Conservation (phyloP, 768 basidiomycete species). For the Kwoniella sp. region DNA sequence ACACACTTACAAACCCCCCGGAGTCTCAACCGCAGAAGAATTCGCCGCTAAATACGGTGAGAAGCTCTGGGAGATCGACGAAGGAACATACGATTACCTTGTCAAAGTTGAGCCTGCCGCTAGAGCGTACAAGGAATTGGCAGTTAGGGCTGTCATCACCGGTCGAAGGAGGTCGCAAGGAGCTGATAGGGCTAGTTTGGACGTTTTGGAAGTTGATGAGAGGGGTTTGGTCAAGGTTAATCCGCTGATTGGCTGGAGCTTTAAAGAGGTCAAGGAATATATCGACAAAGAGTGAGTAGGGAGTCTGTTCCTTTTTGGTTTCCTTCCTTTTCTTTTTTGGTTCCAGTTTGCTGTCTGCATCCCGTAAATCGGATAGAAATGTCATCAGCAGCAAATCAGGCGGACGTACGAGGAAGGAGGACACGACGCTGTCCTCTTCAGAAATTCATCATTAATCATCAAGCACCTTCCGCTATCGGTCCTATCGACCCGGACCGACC, state of each 20-base stretch:
- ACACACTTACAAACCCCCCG: conserved; percentile 76
- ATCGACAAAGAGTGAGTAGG: conserved; percentile 68
- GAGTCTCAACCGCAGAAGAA: conserved; percentile 65
- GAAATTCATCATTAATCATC: no score
- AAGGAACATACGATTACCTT: conserved; percentile 81
- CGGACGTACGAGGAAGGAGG: no score
- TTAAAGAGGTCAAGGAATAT: conserved; percentile 80
- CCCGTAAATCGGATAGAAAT: no score
- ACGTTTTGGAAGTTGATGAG: conserved; percentile 84
- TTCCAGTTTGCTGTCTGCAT: no score
- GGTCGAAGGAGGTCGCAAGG: conserved; percentile 92
- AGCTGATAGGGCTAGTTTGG: conserved; percentile 76
- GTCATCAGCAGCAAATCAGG: no score
- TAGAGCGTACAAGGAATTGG: conserved; percentile 76
- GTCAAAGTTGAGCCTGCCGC: conserved; percentile 96
- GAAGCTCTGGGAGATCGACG: conserved; percentile 83
- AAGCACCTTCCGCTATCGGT: no score
- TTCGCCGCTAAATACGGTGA: conserved; percentile 81
- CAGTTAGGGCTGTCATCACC: conserved; percentile 87
- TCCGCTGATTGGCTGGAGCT: conserved; percentile 86
- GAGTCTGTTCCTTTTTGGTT: no score
- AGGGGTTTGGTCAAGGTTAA: conserved; percentile 93
- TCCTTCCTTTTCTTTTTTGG: no score
- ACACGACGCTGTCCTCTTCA: no score
- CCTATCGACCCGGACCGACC: no score